Conservation (phyloP, 129 eudicot genomes). For the Ambrosia trifida region DNA sequence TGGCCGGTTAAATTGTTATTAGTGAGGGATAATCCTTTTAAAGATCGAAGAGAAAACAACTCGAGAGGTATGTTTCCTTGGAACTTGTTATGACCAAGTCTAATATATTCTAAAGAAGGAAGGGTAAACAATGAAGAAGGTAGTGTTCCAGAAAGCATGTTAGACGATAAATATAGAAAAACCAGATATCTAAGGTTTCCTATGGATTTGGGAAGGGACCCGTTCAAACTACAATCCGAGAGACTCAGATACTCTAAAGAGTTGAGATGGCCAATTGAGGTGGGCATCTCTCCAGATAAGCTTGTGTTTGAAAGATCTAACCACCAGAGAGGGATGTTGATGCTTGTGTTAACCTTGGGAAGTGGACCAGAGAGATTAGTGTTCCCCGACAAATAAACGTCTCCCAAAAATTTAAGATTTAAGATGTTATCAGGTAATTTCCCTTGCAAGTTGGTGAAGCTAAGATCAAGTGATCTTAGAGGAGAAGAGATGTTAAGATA, state of each 20-base stretch:
- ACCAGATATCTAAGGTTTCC: neutral
- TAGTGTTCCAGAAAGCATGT: neutral
- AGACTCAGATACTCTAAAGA: neutral
- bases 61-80: neutral
- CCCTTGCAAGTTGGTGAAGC: slow-evolving; percentile 19
- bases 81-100: slow-evolving; percentile 7
- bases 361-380: slow-evolving; percentile 2
- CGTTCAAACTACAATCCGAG: neutral
- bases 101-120: slow-evolving; percentile 6
- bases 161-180: neutral
- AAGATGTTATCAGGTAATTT: slow-evolving; percentile 35
- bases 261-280: too few species aligned
- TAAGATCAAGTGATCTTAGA: slow-evolving; percentile 27
- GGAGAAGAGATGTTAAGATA: slow-evolving; percentile 16
- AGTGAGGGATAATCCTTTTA: neutral
- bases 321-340: slow-evolving; percentile 13
- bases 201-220: neutral
- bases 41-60: neutral
- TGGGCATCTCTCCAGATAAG: too few species aligned
- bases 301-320: slow-evolving; percentile 5
- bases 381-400: slow-evolving; percentile 3
- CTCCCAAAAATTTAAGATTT: slow-evolving; percentile 31
- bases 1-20: neutral
- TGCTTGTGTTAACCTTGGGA: slow-evolving; percentile 23
- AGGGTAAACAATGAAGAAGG: slow-evolving; percentile 10